Evolutionary conservation across 1,284 basidiomycete species (phyloP), one percentile per base, ranked within the genome.

Genomic region (Ganoderma lingzhi): DNA sequence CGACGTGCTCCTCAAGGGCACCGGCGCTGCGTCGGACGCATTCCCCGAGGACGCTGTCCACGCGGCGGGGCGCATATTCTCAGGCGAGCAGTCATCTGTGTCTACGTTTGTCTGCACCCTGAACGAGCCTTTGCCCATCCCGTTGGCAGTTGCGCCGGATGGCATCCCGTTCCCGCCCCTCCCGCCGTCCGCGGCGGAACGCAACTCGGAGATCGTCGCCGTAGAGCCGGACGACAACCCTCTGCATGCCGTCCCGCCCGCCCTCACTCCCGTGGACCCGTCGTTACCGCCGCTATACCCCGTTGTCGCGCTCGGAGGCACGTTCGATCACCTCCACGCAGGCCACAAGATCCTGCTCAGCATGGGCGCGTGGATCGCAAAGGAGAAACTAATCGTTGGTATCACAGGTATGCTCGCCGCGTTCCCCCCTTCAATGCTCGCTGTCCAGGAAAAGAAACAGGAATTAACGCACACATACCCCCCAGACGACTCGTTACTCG

Each of bases 281-380:
- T 55, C 61, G 3, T 42, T 74, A 12, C 76, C 77, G 2, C 65
- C 75, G 19, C 67, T 78, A 8, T 82, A 79, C 66, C 82, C 81
- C 9, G 82, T 93, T 60, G 87, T 90, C 35, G 89, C 86, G 77
- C 73, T 92, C 10, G 92, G 92, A 35, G 92, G 92, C 12, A 99
- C 97, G 0, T 99, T 99, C 79, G 97, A 99, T 81, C 98, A 99
- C 78, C 87, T 99, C 19, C 97, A 99, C 79, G 91, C 96, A 1
- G 97, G 97, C 0, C 97, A 99, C 85, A 99, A 99, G 83, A 97
- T 99, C 70, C 87, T 99, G 45, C 87, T 99, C 6, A 95, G 95
- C 75, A 96, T 98, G 89, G 92, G 90, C 9, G 90, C 93, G 1
- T 96, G 94, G 85, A 89, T 98, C 69, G 86, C 96, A 0, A 81